phyloP scores from a whole-genome alignment of 2,329 filamentous ascomycete species.

The Delphinella strobiligena region DNA sequence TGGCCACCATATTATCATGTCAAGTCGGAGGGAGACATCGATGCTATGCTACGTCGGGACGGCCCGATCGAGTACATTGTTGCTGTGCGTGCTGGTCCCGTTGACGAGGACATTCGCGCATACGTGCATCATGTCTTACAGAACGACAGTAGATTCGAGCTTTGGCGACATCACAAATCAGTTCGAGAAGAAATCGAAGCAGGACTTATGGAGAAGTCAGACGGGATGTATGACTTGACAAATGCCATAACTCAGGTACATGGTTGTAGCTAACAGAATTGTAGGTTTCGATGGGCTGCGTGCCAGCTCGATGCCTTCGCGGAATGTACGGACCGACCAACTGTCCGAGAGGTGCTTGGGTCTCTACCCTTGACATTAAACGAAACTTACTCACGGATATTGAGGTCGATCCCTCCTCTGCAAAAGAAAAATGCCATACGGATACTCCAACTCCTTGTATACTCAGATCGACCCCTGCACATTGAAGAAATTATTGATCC shows the following conservation, averaged over 20 bases:
- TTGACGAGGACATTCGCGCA: slow-evolving; percentile 2
- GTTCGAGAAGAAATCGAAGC: neutral
- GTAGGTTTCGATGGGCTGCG: slow-evolving; percentile 1
- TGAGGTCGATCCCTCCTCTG: neutral
- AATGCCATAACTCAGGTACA: too few relatives aligned
- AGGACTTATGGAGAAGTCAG: neutral
- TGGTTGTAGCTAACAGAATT: too few relatives aligned
- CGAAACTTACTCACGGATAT: neutral
- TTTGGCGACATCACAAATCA: neutral
- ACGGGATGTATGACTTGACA: slow-evolving; percentile 1
- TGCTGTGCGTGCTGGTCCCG: too few relatives aligned
- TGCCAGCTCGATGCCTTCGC: slow-evolving; percentile 3
- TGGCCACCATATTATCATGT: too few relatives aligned
- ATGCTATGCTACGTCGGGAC: too few relatives aligned
- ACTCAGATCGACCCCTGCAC: neutral
- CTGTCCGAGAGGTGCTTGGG: neutral
- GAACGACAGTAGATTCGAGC: neutral
- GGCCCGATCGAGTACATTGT: too few relatives aligned
- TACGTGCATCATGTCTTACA: neutral
- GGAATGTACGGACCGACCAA: neutral
- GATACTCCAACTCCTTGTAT: neutral
- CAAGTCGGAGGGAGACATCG: too few relatives aligned
- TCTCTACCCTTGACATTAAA: neutral
- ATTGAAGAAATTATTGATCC: neutral
- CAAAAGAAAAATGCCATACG: neutral